These are phyloP conservation scores for Pisolithus microcarpus DNA, from an alignment of 768 basidiomycete species.

Conservation along the genomic window DNA sequence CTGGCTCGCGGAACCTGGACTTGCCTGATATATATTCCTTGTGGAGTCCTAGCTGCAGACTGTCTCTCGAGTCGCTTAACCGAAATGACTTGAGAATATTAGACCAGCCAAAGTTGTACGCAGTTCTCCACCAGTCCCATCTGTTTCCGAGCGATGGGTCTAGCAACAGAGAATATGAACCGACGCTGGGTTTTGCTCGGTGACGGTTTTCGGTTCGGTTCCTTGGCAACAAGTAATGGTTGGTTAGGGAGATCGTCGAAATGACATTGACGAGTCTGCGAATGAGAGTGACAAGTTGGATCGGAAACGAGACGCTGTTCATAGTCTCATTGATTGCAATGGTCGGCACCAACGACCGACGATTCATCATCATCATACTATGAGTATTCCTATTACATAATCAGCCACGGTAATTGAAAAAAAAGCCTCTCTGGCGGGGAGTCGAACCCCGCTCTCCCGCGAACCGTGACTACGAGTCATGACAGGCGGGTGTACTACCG, in stretches of 20 bases:
- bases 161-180: neutral
- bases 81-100: neutral
- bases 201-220: constrained; percentile 3
- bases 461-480: constrained; percentile 9
- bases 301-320: constrained; percentile 45
- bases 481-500: constrained; percentile 48
- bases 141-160: neutral
- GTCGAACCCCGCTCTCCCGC: constrained; percentile 40
- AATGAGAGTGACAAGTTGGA: constrained; percentile 52
- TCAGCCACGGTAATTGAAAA: neutral
- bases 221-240: constrained; percentile 45
- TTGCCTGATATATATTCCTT: neutral
- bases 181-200: neutral
- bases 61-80: neutral
- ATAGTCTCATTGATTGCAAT: constrained; percentile 17
- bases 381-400: neutral
- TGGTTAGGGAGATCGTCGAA: constrained; percentile 62
- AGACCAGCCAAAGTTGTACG: constrained; percentile 2
- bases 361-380: neutral
- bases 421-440: constrained; percentile 39
- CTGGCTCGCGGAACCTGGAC: neutral
- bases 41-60: neutral
- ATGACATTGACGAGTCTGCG: constrained; percentile 62
- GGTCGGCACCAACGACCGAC: neutral
- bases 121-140: constrained; percentile 14